A percentile compares a stretch with the other conserved stretches of the same genome.
Conservation (phyloP, 306 rosid genomes). For the Fagus sylvatica region DNA sequence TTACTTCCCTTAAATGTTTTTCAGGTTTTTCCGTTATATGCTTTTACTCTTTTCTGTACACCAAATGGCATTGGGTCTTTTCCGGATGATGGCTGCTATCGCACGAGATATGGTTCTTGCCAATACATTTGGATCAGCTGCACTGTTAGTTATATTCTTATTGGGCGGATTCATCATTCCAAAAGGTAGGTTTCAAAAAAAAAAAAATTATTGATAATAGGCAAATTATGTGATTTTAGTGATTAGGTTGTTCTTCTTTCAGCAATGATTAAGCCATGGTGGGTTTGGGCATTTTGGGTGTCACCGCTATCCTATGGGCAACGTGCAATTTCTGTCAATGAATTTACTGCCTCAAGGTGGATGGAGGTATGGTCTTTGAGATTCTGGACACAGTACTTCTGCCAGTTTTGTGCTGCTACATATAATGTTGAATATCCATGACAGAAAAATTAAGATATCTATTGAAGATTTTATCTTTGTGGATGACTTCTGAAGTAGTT, state of each 20-base stretch:
- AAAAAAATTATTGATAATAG: neutral
- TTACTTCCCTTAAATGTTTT: constrained; percentile 39
- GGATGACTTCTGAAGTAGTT: constrained; percentile 12
- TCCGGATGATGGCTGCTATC: constrained; percentile 75
- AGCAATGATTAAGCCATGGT: constrained; percentile 84
- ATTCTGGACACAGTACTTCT: constrained; percentile 12
- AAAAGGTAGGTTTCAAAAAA: constrained; percentile 49
- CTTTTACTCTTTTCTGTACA: constrained; percentile 64
- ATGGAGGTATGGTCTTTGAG: constrained; percentile 53
- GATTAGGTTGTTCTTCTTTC: constrained; percentile 31
- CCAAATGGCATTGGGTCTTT: constrained; percentile 95
- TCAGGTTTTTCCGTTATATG: constrained; percentile 89
- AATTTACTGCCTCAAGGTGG: constrained; percentile 85
- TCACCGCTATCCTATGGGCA: constrained; percentile 87
- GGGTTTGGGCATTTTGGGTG: constrained; percentile 85
- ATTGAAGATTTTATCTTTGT: neutral
- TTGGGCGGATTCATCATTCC: constrained; percentile 89
- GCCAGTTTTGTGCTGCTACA: constrained; percentile 9
- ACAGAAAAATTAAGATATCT: constrained; percentile 1
- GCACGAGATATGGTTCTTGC: constrained; percentile 86
- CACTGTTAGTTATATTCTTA: constrained; percentile 59
- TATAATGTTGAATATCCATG: neutral
- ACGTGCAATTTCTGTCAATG: constrained; percentile 74
- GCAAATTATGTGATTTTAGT: constrained; percentile 1
- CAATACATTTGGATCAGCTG: constrained; percentile 87